A percentile compares a stretch with the other conserved stretches of the same genome.
phyloP scores from a whole-genome alignment of 805 yeast genomes.

The Kockiozyma suomiensis region DNA sequence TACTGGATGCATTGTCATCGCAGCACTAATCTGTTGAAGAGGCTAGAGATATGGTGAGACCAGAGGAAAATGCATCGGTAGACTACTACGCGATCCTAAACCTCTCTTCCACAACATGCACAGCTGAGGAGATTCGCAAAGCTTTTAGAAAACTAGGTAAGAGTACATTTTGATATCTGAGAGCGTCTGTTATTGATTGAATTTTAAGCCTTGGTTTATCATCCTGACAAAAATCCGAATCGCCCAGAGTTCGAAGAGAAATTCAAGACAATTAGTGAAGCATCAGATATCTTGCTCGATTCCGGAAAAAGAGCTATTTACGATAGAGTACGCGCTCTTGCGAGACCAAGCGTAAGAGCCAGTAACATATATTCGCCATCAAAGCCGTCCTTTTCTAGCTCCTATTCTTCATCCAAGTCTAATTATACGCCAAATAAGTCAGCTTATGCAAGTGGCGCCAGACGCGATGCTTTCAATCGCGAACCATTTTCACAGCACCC shows the following conservation, averaged over 20 bases:
- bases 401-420: not conserved
- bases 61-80: slow-evolving; percentile 24
- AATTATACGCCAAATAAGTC: not conserved
- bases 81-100: slow-evolving; percentile 43
- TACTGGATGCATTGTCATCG: not conserved
- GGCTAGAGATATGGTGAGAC: slow-evolving; percentile 10
- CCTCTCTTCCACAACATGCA: slow-evolving; percentile 31
- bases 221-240: slow-evolving; percentile 50
- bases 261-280: slow-evolving; percentile 44
- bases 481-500: not conserved
- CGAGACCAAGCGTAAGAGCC: not conserved
- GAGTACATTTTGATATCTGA: not conserved
- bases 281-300: slow-evolving; percentile 42
- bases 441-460: not conserved
- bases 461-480: not conserved
- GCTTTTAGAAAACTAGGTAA: slow-evolving; percentile 49
- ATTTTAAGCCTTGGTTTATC: slow-evolving; percentile 44
- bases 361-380: slow-evolving; percentile 2
- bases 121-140: slow-evolving; percentile 40
- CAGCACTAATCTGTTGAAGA: too few species aligned
- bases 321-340: slow-evolving; percentile 34
- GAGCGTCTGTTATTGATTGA: not conserved
- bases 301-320: slow-evolving; percentile 39
- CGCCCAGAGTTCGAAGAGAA: slow-evolving; percentile 36
- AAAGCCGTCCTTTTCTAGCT: not conserved